Evolutionary conservation across 257 asterid species (phyloP), one percentile per base, ranked within the genome.

Genomic region (Vinca minor): DNA sequence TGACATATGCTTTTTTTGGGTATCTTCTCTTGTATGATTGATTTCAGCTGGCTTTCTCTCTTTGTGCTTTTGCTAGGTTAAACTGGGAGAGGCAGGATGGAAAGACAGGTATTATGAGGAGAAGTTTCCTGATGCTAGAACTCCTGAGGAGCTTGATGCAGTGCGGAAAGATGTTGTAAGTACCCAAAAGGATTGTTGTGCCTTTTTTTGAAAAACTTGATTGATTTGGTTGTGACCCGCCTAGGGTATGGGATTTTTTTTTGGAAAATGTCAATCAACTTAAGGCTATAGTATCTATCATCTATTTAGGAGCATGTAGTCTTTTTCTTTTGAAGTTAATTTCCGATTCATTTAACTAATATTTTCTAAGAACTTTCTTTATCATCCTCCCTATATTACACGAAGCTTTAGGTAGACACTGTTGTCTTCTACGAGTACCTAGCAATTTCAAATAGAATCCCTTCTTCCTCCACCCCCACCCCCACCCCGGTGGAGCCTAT

Each of bases 51-150:
- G 52, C 34, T 68, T 54, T 71, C 45, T 70, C 31, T 56, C 46
- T 65, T 44, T 59, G 65, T 76, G 34, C 53, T 67, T 38, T 73
- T 68, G 77, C 35, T 63, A 91, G 98, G 84, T 92, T 73, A 89
- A 83, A 70, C 73, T 92, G 81, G 98, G 98, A 62, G 89, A 76
- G 68, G 77, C 96, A 32, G 98, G 96, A 42, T 92, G 98, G 98
- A 89, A 76, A 75, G 97, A 92, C 68, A 87, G 98, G 82, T 92
- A 92, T 75, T 92, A 92, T 73, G 89, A 85, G 71, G 95, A 87
- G 56, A 92, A 92, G 77, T 89, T 92, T 76, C 73, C 85, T 49
- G n/a, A n/a, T n/a, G 87, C 78, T 50, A 83, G 66, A 71, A 77
- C 91, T 66, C 94, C 95, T 3, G 95, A 89, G 79, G 98, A 92